These are phyloP conservation scores for Sarocladium strictum DNA, from an alignment of 2,329 filamentous ascomycete species.

Conservation along the genomic window DNA sequence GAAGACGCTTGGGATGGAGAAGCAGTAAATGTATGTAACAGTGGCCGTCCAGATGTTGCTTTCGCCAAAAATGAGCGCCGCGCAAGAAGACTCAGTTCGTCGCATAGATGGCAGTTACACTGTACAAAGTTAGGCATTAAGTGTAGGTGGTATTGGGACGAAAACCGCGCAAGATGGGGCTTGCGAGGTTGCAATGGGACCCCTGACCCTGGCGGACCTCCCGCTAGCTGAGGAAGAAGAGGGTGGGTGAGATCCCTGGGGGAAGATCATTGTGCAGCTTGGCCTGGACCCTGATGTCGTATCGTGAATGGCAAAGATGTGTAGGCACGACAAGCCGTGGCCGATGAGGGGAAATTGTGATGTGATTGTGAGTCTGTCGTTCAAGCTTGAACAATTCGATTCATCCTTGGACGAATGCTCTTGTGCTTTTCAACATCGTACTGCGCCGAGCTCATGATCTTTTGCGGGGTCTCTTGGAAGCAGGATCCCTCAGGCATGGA, in stretches of 20 bases:
- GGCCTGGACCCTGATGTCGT: conserved; percentile 6
- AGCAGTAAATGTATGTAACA: not conserved
- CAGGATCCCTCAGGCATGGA: too few species aligned
- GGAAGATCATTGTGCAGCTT: conserved; percentile 8
- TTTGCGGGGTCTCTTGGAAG: too few species aligned
- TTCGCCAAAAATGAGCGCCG: too few species aligned
- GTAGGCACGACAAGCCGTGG: not conserved
- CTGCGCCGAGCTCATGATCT: too few species aligned
- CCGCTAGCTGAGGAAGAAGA: not conserved
- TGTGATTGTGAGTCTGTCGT: not conserved
- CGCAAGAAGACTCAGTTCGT: not conserved
- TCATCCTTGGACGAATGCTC: too few species aligned
- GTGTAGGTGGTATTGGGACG: not conserved
- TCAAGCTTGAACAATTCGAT: not conserved
- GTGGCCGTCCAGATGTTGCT: too few species aligned
- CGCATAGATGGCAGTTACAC: not conserved
- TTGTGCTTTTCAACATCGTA: too few species aligned
- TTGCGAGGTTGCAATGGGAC: not conserved
- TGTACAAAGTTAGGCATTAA: not conserved
- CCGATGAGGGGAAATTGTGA: not conserved
- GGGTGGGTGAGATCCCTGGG: conserved; percentile 5
- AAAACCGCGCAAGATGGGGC: conserved; percentile 7
- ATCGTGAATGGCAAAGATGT: not conserved
- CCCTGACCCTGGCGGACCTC: conserved; percentile 1
- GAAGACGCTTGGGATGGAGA: not conserved